These are phyloP conservation scores for Juglanconis oblonga DNA, from an alignment of 2,329 filamentous ascomycete genomes.

Conservation along the genomic window DNA sequence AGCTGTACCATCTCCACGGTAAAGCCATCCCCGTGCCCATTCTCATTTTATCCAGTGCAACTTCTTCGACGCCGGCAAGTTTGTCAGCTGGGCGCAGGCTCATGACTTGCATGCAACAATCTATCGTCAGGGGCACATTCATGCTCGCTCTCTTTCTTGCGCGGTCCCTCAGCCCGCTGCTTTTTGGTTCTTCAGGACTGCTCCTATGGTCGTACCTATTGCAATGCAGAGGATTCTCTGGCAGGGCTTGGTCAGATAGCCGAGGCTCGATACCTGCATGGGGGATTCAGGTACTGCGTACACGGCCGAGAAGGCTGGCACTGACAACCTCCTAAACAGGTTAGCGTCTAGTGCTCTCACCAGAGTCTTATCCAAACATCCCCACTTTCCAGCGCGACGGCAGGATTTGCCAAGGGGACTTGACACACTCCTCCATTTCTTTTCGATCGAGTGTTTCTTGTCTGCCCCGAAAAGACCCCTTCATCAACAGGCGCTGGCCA, in stretches of 20 bases:
- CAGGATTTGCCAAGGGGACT: constrained; percentile 4
- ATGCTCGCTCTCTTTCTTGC: not conserved
- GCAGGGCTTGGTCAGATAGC: not conserved
- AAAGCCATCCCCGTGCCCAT: not conserved
- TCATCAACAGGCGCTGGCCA: constrained; percentile 9
- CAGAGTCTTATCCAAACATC: not conserved
- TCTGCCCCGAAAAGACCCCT: constrained; percentile 18
- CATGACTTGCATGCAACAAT: not conserved
- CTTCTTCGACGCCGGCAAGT: not conserved
- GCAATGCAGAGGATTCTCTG: not conserved
- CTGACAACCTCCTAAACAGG: not conserved
- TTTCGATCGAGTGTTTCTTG: constrained; percentile 9
- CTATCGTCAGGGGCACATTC: not conserved
- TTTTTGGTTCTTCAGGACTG: not conserved
- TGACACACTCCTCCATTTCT: constrained; percentile 11
- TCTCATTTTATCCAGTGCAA: not conserved
- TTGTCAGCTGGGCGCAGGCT: constrained; percentile 6
- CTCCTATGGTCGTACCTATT: not conserved
- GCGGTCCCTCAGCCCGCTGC: not conserved
- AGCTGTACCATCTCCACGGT: not conserved
- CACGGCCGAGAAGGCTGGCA: not conserved
- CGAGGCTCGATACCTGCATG: not conserved
- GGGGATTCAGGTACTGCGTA: not conserved
- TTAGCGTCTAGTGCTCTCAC: not conserved
- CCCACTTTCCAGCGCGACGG: not conserved